Conservation (phyloP, 2,329 filamentous ascomycete genomes). For the Cercospora citrullina region DNA sequence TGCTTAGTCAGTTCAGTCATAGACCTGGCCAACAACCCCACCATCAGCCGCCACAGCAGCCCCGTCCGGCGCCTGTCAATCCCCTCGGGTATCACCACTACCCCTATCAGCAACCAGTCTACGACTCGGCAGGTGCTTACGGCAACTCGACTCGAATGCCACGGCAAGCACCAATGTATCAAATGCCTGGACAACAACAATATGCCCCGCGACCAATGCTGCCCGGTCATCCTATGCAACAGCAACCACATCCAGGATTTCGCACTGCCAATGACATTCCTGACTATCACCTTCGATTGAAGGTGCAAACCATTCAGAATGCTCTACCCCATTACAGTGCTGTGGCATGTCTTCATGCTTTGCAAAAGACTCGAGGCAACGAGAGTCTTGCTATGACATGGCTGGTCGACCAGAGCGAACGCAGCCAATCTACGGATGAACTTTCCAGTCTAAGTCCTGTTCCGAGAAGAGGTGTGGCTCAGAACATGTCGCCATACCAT, state of each 20-base stretch:
- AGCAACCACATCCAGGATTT: neutral
- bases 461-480: conserved; percentile 31
- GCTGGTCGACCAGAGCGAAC: conserved; percentile 43
- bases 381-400: conserved; percentile 56
- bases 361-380: conserved; percentile 54
- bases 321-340: conserved; percentile 51
- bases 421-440: conserved; percentile 26
- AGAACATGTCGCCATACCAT: conserved; percentile 22
- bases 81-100: conserved; percentile 8
- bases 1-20: conserved; percentile 15
- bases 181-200: conserved; percentile 15
- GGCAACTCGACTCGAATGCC: conserved; percentile 31
- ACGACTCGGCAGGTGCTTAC: conserved; percentile 49
- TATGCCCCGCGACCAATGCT: conserved; percentile 1
- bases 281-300: conserved; percentile 52
- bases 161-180: conserved; percentile 18
- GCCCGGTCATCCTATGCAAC: neutral
- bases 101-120: conserved; percentile 20
- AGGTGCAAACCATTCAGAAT: conserved; percentile 54
- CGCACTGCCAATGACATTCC: conserved; percentile 49
- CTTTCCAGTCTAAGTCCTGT: conserved; percentile 29
- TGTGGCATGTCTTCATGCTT: conserved; percentile 50
- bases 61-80: neutral
- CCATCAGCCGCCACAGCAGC: neutral
- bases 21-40: neutral